Conservation (phyloP, 495 filamentous ascomycete species). For the Penicilliopsis zonata region DNA sequence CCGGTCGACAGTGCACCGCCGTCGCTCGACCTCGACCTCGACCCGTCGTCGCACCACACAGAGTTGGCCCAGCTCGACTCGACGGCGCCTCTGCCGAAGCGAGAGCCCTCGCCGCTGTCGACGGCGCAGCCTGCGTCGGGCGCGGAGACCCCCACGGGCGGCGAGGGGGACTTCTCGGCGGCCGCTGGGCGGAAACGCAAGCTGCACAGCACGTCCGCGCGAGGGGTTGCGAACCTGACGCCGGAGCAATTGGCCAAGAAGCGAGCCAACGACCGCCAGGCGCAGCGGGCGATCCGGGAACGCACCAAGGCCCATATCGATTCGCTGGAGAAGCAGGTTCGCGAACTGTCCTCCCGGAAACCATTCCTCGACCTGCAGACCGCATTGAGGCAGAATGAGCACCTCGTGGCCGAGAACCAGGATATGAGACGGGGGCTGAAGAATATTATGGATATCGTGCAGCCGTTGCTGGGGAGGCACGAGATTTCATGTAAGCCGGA, state of each 20-base stretch:
- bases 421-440: constrained; percentile 52
- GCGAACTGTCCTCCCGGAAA: constrained; percentile 60
- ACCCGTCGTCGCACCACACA: constrained; percentile 3
- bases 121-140: constrained; percentile 20
- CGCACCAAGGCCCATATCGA: constrained; percentile 76
- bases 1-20: constrained; percentile 19
- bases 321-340: constrained; percentile 55
- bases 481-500: constrained; percentile 19
- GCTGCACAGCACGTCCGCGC: constrained; percentile 39
- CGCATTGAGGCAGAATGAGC: constrained; percentile 55
- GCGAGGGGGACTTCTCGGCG: constrained; percentile 9
- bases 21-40: constrained; percentile 14
- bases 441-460: constrained; percentile 48
- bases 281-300: constrained; percentile 74
- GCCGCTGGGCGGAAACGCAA: constrained; percentile 35
- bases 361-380: constrained; percentile 69
- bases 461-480: constrained; percentile 40
- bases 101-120: constrained; percentile 21
- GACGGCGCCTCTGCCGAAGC: constrained; percentile 15
- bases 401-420: constrained; percentile 56
- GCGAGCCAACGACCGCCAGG: constrained; percentile 79
- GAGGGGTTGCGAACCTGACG: constrained; percentile 61
- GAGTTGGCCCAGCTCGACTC: too few species aligned
- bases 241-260: constrained; percentile 66
- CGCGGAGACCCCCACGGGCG: constrained; percentile 10